A percentile compares a stretch with the other conserved stretches of the same genome.
phyloP scores from a whole-genome alignment of 768 basidiomycete species.

The Leccinum truebloodii region DNA sequence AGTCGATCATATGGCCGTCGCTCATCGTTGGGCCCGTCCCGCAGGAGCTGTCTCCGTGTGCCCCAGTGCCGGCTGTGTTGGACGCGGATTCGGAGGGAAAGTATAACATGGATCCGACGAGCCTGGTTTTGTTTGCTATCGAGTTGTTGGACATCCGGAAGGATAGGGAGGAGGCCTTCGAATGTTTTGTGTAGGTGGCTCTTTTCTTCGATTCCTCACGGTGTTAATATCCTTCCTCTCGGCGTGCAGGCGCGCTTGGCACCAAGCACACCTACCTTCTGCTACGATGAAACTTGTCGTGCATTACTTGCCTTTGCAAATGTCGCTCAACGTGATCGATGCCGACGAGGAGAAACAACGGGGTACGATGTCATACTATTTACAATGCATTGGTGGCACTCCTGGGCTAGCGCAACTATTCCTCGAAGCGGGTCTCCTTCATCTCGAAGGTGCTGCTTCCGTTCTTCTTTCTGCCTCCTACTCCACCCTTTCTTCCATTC shows the following conservation, averaged over 20 bases:
- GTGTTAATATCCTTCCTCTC: conserved; percentile 1
- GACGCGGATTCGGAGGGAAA: conserved; percentile 52
- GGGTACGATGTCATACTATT: conserved; percentile 61
- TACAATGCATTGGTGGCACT: conserved; percentile 67
- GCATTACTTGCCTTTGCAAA: conserved; percentile 65
- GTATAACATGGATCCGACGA: conserved; percentile 88
- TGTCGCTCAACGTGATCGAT: conserved; percentile 39
- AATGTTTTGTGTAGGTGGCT: conserved; percentile 69
- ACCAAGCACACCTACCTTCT: conserved; percentile 70
- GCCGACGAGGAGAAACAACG: conserved; percentile 41
- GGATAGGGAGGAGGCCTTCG: conserved; percentile 76
- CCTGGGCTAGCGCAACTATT: conserved; percentile 72
- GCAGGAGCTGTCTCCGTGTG: conserved; percentile 53
- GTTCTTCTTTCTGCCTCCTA: conserved; percentile 72
- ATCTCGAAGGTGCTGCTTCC: conserved; percentile 79
- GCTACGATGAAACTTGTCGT: conserved; percentile 77
- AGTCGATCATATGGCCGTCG: conserved; percentile 81
- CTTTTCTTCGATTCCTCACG: background rate
- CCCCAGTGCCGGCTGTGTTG: conserved; percentile 54
- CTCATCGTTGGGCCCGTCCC: conserved; percentile 74
- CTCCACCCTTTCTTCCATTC: conserved; percentile 76
- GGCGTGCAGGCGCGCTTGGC: conserved; percentile 71
- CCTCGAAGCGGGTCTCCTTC: conserved; percentile 74
- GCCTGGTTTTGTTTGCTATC: conserved; percentile 67
- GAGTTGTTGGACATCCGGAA: conserved; percentile 75